Evolutionary conservation across 177 flowering plant species (phyloP).

Genomic region (Telopea speciosissima): DNA sequence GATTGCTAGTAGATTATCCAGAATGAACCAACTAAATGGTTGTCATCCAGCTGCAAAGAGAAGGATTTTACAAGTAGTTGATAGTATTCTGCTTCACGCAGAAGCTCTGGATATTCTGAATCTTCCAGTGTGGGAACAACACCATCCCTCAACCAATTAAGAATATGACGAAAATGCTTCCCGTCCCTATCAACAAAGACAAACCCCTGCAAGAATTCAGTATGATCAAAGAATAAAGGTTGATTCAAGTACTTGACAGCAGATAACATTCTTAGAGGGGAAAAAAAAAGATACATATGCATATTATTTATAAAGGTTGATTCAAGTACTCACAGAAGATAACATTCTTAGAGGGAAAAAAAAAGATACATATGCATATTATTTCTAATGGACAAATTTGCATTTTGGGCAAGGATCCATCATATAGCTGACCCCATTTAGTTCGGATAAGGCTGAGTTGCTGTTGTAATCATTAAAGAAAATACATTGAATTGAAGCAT

Average conservation of each 20-base stretch:
- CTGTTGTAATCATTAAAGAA: too few species aligned
- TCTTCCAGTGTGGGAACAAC: constrained; percentile 60
- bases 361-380: not conserved
- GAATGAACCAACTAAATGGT: not conserved
- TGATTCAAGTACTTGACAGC: constrained; percentile 6
- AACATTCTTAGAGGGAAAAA: not conserved
- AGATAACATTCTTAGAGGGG: not conserved
- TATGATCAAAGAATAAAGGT: constrained; percentile 15
- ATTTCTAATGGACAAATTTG: too few species aligned
- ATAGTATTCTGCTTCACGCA: constrained; percentile 86
- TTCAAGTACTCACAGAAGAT: constrained; percentile 4
- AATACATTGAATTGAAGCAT: too few species aligned
- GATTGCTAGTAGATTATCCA: too few species aligned
- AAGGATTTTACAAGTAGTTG: constrained; percentile 66
- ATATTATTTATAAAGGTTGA: not conserved
- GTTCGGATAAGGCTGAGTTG: too few species aligned
- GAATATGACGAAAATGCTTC: constrained; percentile 80
- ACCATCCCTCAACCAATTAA: constrained; percentile 97
- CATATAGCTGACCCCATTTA: too few species aligned
- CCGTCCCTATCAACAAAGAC: constrained; percentile 96
- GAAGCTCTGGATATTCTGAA: constrained; percentile 57
- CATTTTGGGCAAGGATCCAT: too few species aligned
- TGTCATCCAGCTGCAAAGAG: not conserved
- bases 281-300: not conserved
- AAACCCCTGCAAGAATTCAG: constrained; percentile 54